These are phyloP conservation scores for Esteya vermicola DNA, from an alignment of 2,329 filamentous ascomycete species.

Conservation along the genomic window DNA sequence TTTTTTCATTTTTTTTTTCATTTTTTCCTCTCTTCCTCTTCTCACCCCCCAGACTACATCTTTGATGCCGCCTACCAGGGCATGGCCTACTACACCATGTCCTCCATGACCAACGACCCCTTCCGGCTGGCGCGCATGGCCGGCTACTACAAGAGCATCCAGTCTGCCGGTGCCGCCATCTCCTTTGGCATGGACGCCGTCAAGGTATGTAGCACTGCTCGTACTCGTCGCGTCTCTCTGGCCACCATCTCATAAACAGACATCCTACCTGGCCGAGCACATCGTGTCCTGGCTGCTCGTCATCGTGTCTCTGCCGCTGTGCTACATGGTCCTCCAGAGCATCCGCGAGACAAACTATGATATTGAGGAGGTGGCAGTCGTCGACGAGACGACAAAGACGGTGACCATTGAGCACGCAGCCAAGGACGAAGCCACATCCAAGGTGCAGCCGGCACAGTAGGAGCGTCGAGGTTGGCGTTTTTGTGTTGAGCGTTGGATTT, in stretches of 20 bases:
- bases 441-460: no score
- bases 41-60: not conserved
- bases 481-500: no score
- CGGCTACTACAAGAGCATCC: conserved; percentile 10
- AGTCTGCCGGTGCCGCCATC: conserved; percentile 5
- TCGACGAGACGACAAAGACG: conserved; percentile 8
- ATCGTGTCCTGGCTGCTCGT: conserved; percentile 14
- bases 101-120: conserved; percentile 8
- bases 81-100: conserved; percentile 18
- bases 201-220: not conserved
- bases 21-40: not conserved
- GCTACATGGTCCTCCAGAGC: conserved; percentile 10
- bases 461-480: no score
- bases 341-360: conserved; percentile 14
- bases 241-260: conserved; percentile 3
- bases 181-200: conserved; percentile 4
- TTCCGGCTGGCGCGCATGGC: conserved; percentile 6
- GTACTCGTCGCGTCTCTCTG: not conserved
- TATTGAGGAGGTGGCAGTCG: conserved; percentile 9
- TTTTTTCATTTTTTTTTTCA: no score
- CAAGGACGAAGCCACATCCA: no score
- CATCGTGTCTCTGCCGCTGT: conserved; percentile 12
- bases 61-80: conserved; percentile 18
- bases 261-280: conserved; percentile 13
- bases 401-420: not conserved